Evolutionary conservation across 2,329 filamentous ascomycete genomes (phyloP).

Genomic region (Fusarium sp.): DNA sequence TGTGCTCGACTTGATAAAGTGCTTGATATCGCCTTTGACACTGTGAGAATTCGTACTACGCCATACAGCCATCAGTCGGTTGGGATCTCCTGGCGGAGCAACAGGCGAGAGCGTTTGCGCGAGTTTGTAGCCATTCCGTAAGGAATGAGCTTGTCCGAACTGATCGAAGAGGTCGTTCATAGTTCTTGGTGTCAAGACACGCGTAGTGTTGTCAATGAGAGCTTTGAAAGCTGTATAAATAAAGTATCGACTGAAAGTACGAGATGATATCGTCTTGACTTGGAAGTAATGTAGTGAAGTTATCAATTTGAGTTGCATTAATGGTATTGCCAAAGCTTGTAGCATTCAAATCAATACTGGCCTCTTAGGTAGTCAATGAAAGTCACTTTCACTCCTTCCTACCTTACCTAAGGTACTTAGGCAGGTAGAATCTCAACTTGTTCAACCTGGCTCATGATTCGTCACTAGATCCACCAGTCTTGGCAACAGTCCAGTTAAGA

Average conservation of each 20-base stretch:
- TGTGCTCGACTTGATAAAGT: constrained; percentile 72
- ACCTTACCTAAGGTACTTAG: no score
- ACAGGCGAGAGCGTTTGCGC: constrained; percentile 79
- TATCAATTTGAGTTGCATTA: not conserved
- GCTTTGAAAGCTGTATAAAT: not conserved
- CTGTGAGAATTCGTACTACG: constrained; percentile 73
- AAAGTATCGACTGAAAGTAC: not conserved
- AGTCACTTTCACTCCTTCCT: constrained; percentile 18
- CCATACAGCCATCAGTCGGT: constrained; percentile 74
- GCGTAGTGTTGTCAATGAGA: constrained; percentile 7
- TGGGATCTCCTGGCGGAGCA: constrained; percentile 67
- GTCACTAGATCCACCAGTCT: constrained; percentile 10
- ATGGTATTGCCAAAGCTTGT: constrained; percentile 12
- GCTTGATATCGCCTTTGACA: constrained; percentile 74
- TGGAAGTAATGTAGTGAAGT: not conserved
- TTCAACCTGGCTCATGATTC: constrained; percentile 39
- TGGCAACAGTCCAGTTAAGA: constrained; percentile 1
- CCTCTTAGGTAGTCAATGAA: constrained; percentile 28
- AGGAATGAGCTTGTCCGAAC: constrained; percentile 74
- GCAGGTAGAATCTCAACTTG: constrained; percentile 23
- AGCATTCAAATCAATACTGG: constrained; percentile 14
- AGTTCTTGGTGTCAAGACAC: constrained; percentile 32
- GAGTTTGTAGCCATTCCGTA: constrained; percentile 74
- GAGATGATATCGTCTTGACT: not conserved
- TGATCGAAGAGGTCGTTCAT: constrained; percentile 81